Evolutionary conservation across 768 basidiomycete genomes (phyloP), one percentile per base, ranked within the genome.

Genomic region (Zangia roseola): DNA sequence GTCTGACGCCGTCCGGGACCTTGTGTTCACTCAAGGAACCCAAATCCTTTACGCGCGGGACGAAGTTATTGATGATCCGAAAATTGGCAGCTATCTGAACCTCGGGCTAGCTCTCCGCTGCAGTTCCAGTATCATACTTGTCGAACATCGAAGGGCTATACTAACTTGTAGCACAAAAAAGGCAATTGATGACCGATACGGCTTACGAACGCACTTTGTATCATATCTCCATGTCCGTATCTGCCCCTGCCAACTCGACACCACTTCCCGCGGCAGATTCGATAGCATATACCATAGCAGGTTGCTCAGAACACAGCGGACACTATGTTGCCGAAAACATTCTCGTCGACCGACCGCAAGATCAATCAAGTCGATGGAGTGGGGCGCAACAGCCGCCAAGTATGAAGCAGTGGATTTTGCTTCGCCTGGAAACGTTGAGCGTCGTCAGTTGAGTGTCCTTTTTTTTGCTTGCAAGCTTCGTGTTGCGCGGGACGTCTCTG

Each of bases 321-420:
- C 74, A 72, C 54, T 89, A 88, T 69, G 74, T 71, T 23, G 77
- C 86, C 3, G 80, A 87, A 51, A 84, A 89, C 53, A 86, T 91
- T 46, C 65, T 84, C 21, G 69, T 79, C 17, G 82, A 89, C 64
- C 74, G 72, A 17, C 86, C 86, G 0, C 64, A 67, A 43, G 85
- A 89, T 59, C 80, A 80, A 49, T 70, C 74, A 4, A 89, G 86
- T 61, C 71, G 89, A 71, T 91, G 88, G 88, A 90, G 86, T 42
- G 84, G 83, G 6, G 81, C 81, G 4, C 73, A 79, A 40, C 81
- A 83, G 36, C 74, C 76, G 6, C 64, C 75, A 5, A 79, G 73
- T 55, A 66, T 73, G 38, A 79, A 78, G 48, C 86, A 89, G 59
- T 91, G 87, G 86, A 77, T 91, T 16, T 64, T 86, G 10, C 71